Base-by-base conservation (phyloP, 352 stramenopile genomes). In the Globisporangium heterothallicum region DNA sequence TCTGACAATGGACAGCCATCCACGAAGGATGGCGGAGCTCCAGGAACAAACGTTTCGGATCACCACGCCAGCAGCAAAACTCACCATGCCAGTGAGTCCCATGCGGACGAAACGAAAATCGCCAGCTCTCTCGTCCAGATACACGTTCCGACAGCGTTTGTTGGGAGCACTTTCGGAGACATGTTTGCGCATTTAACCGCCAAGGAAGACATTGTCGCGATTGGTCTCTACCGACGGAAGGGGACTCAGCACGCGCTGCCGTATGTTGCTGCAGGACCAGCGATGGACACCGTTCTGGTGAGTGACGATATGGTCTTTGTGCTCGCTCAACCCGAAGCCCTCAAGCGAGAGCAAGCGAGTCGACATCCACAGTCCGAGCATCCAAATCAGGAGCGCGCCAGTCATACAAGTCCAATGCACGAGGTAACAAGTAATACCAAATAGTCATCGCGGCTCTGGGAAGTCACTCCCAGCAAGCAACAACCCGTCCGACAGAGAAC, bases 261-360 rank as follows among this genome's bases (percentile, higher is more conserved):
- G 18, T 88, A 84, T 35, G 77, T 88, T 1, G 74, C 61, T 8
- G 68, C 74, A 19, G 77, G 71, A 1, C 77, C 74, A 14, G 60
- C 68, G 14, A 74, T 54, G 19, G 68, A 72, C 35, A 73, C 72
- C 2, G 49, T 78, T 24, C 56, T 88, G 4, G 35, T 57, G 4
- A 51, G 63, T 29, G 74, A 88, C 34, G 74, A 84, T 52, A 59
- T 80, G 13, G 65, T 88, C 8, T 88, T 83, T 40, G 66, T 77
- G 4, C 70, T 88, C 30, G 77, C 74, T 1, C 74, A 84, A 6
- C 77, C 74, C 24, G 46, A 66, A 14, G 64, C 59, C 9, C 53
- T 69, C 14, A 40, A 49, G 42, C 58, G 56, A 10, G 52, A 27
- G 27, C 65, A 42, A 24, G 56, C 34, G 40, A n/a, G 21, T 32